Evolutionary conservation across 768 basidiomycete species (phyloP).

Genomic region (Termitomyces titanicus): DNA sequence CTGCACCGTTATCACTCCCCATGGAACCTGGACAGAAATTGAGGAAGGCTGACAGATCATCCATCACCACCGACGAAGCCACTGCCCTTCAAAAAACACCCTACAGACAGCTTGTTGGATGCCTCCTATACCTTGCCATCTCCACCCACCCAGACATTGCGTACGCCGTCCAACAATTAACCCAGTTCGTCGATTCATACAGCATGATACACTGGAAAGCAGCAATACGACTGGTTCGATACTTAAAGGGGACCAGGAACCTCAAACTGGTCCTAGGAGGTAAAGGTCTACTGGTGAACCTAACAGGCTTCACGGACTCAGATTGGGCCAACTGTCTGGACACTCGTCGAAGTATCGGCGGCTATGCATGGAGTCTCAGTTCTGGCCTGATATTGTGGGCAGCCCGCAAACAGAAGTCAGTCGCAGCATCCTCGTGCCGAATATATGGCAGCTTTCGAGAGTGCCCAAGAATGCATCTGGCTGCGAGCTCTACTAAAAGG

Average conservation of each 20-base stretch:
- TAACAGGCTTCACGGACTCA: conserved; percentile 15
- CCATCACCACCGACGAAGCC: too few species aligned
- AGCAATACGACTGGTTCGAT: conserved; percentile 1
- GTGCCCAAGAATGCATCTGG: conserved; percentile 13
- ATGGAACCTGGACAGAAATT: conserved; percentile 1
- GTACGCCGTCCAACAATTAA: conserved; percentile 1
- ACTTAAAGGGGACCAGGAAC: conserved; percentile 4
- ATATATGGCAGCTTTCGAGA: conserved; percentile 31
- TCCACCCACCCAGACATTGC: not conserved
- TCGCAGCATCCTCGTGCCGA: conserved; percentile 24
- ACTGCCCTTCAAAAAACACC: too few species aligned
- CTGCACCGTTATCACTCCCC: not conserved
- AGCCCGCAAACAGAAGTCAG: not conserved
- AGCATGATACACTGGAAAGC: not conserved
- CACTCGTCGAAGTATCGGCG: conserved; percentile 13
- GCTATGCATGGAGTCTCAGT: conserved; percentile 16
- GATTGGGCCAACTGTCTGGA: conserved; percentile 18
- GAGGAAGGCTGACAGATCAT: not conserved
- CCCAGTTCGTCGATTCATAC: not conserved
- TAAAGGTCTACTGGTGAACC: conserved; percentile 1
- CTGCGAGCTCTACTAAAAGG: conserved; percentile 12
- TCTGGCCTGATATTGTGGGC: conserved; percentile 16
- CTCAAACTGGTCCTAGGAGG: not conserved
- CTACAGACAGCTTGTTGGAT: not conserved
- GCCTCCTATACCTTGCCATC: not conserved